Conservation (phyloP, 306 rosid species). For the Rosa multiflora region DNA sequence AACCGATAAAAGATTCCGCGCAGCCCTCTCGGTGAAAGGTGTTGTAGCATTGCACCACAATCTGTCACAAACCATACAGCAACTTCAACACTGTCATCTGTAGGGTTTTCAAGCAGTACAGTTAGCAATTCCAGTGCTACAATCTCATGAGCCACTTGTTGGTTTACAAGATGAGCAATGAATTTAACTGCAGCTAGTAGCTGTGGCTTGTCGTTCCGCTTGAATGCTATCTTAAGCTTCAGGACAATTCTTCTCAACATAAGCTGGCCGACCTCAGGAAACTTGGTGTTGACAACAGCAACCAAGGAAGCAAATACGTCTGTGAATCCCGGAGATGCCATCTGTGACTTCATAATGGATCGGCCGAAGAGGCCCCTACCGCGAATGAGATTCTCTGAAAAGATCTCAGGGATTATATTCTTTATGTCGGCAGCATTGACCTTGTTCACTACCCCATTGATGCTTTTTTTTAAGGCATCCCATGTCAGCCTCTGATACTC, state of each 20-base stretch:
- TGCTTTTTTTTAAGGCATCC: conserved; percentile 93
- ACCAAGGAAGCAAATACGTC: conserved; percentile 86
- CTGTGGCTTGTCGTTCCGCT: conserved; percentile 84
- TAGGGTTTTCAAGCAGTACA: conserved; percentile 68
- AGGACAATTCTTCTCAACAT: conserved; percentile 79
- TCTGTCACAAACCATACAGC: conserved; percentile 81
- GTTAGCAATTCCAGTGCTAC: conserved; percentile 71
- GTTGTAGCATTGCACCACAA: conserved; percentile 68
- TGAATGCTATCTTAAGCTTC: conserved; percentile 86
- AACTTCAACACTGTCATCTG: conserved; percentile 76
- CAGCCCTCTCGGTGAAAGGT: conserved; percentile 67
- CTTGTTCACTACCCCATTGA: conserved; percentile 88
- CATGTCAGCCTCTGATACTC: conserved; percentile 85
- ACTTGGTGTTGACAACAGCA: conserved; percentile 88
- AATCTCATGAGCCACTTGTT: conserved; percentile 75
- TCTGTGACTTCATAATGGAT: conserved; percentile 91
- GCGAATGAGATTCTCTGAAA: conserved; percentile 73
- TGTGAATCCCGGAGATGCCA: conserved; percentile 90
- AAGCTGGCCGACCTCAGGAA: conserved; percentile 84
- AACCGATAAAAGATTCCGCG: conserved; percentile 73
- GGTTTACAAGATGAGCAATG: conserved; percentile 74
- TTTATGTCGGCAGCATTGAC: conserved; percentile 83
- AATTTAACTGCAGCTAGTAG: conserved; percentile 77
- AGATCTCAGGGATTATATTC: conserved; percentile 75
- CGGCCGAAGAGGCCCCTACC: conserved; percentile 93